Conservation (phyloP, 2,329 filamentous ascomycete genomes). For the Purpureocillium lavendulum region DNA sequence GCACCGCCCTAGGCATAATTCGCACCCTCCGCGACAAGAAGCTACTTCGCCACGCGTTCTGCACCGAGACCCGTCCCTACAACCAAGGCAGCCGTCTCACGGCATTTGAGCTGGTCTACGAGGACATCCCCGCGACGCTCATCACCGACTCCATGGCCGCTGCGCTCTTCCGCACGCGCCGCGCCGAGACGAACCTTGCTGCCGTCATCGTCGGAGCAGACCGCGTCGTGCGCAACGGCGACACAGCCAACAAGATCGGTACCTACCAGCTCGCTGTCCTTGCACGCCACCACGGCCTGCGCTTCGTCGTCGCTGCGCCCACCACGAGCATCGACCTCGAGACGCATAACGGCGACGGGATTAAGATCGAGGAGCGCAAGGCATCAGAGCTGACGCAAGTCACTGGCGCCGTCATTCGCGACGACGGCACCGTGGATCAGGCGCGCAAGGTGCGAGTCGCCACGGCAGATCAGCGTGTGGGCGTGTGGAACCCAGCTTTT, state of each 20-base stretch:
- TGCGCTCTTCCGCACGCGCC: constrained; percentile 62
- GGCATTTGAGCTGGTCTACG: constrained; percentile 92
- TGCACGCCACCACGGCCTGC: constrained; percentile 78
- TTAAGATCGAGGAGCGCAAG: constrained; percentile 85
- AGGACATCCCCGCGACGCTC: constrained; percentile 81
- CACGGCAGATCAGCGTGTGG: constrained; percentile 69
- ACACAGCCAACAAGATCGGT: constrained; percentile 98
- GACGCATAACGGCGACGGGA: constrained; percentile 68
- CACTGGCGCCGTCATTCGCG: constrained; percentile 62
- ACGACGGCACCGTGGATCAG: constrained; percentile 56
- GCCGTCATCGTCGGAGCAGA: constrained; percentile 94
- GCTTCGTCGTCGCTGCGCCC: constrained; percentile 91
- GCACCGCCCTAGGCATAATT: constrained; percentile 90
- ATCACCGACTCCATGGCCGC: constrained; percentile 97
- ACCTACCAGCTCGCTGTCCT: constrained; percentile 91
- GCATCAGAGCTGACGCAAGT: constrained; percentile 76
- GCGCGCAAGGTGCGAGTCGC: constrained; percentile 62
- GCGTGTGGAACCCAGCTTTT: constrained; percentile 95
- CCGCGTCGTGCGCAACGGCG: constrained; percentile 89
- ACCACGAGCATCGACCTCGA: constrained; percentile 86
- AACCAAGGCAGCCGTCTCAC: constrained; percentile 95
- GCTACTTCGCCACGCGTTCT: constrained; percentile 76
- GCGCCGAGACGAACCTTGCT: constrained; percentile 58
- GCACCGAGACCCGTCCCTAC: constrained; percentile 93
- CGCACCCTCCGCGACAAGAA: constrained; percentile 64